Evolutionary conservation across 2,329 filamentous ascomycete genomes (phyloP).

Genomic region (Neofusicoccum sp.): DNA sequence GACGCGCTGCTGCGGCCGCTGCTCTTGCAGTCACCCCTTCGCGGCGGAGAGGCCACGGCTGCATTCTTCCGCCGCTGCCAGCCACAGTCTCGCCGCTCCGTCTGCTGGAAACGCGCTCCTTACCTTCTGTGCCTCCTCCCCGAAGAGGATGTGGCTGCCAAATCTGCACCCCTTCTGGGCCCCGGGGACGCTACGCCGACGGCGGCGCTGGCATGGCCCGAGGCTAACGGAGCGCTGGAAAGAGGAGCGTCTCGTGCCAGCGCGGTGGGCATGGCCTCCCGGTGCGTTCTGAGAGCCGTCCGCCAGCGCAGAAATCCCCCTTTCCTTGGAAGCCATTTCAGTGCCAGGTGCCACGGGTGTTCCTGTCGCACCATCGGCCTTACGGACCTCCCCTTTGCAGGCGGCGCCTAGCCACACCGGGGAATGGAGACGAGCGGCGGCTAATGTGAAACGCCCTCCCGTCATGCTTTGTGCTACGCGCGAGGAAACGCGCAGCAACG

Average conservation of each 20-base stretch:
- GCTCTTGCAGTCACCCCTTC: neutral
- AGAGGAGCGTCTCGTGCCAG: no score
- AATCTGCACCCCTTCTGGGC: neutral
- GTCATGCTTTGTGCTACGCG: neutral
- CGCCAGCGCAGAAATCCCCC: no score
- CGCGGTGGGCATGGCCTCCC: no score
- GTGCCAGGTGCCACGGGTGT: no score
- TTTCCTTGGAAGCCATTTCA: no score
- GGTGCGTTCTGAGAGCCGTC: no score
- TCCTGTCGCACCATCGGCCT: neutral
- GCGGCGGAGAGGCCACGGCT: neutral
- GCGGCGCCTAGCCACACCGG: neutral
- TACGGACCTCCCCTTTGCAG: neutral
- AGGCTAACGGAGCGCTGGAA: no score
- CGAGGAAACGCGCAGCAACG: neutral
- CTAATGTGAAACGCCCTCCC: conserved; percentile 3
- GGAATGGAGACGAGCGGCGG: conserved; percentile 11
- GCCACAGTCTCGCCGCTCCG: neutral
- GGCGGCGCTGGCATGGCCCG: no score
- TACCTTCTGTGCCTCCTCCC: neutral
- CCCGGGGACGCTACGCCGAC: no score
- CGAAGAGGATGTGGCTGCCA: neutral
- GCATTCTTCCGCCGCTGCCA: neutral
- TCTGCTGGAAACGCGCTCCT: neutral
- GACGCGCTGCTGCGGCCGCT: no score